phyloP scores from a whole-genome alignment of 2,329 filamentous ascomycete genomes.

The Botrytis paeoniae region DNA sequence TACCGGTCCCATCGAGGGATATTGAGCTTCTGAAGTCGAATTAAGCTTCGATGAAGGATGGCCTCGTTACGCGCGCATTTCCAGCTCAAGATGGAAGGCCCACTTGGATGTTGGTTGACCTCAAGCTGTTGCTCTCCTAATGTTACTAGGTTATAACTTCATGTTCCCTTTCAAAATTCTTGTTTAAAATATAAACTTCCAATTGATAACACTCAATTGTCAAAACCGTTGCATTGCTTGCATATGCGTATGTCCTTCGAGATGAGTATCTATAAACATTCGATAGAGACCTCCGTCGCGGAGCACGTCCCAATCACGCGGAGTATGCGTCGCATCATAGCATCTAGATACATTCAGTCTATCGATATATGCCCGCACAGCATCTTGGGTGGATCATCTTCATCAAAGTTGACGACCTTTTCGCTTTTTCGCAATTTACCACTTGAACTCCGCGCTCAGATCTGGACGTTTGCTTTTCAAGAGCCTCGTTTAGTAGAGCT shows the following conservation, averaged over 20 bases:
- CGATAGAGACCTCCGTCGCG: background rate
- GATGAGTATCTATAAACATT: background rate
- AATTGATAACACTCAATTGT: background rate
- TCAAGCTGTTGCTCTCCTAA: background rate
- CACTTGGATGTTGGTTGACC: background rate
- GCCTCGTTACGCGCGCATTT: background rate
- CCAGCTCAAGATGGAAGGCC: background rate
- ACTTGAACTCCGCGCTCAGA: background rate
- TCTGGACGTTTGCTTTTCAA: conserved; percentile 3
- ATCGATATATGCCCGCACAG: background rate
- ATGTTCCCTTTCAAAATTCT: no score
- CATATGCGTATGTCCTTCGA: background rate
- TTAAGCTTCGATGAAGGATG: background rate
- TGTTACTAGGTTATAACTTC: background rate
- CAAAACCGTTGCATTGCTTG: background rate
- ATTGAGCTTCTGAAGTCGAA: background rate
- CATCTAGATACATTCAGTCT: conserved; percentile 5
- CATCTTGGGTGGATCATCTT: background rate
- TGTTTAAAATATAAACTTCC: background rate
- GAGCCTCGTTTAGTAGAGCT: background rate
- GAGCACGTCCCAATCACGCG: background rate
- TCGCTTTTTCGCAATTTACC: conserved; percentile 8
- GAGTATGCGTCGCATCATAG: background rate
- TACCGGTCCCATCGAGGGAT: background rate
- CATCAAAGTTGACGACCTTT: background rate